These are phyloP conservation scores for Teratosphaeria zuluensis DNA, from an alignment of 2,329 filamentous ascomycete genomes.

Conservation along the genomic window DNA sequence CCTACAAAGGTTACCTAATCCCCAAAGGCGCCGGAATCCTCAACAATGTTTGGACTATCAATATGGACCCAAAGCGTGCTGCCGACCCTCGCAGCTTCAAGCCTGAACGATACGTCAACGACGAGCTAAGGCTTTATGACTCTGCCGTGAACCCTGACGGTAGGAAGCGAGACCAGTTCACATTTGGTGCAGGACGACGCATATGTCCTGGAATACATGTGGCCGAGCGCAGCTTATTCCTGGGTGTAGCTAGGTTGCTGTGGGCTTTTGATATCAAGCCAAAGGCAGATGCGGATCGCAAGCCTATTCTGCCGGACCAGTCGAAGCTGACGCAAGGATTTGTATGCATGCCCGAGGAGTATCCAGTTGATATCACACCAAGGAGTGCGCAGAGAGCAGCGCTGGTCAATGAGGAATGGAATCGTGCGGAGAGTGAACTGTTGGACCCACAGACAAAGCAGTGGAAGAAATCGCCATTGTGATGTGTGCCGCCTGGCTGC, in stretches of 20 bases:
- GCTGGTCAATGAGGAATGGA: conserved; percentile 19
- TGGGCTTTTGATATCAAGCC: conserved; percentile 36
- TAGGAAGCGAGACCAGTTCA: conserved; percentile 14
- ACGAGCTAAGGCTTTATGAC: conserved; percentile 15
- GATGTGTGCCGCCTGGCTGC: too few species aligned
- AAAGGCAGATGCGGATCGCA: conserved; percentile 21
- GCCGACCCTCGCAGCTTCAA: conserved; percentile 28
- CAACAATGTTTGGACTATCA: conserved; percentile 33
- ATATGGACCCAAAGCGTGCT: conserved; percentile 21
- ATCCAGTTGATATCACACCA: conserved; percentile 27
- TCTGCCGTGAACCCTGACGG: conserved; percentile 19
- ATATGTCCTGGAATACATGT: conserved; percentile 24
- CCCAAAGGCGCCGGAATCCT: conserved; percentile 30
- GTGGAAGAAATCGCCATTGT: conserved; percentile 10
- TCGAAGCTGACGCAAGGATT: conserved; percentile 35
- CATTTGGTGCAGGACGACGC: conserved; percentile 22
- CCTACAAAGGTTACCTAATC: conserved; percentile 30
- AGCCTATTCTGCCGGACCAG: conserved; percentile 28
- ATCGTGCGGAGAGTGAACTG: conserved; percentile 10
- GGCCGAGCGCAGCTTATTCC: conserved; percentile 18
- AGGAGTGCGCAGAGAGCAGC: conserved; percentile 24
- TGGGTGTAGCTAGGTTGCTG: conserved; percentile 35
- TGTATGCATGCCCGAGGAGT: conserved; percentile 36
- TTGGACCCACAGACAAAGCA: conserved; percentile 21
- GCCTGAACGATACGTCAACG: conserved; percentile 31